Base-by-base conservation (phyloP, 768 basidiomycete genomes). In the Chalciporus piperatus region DNA sequence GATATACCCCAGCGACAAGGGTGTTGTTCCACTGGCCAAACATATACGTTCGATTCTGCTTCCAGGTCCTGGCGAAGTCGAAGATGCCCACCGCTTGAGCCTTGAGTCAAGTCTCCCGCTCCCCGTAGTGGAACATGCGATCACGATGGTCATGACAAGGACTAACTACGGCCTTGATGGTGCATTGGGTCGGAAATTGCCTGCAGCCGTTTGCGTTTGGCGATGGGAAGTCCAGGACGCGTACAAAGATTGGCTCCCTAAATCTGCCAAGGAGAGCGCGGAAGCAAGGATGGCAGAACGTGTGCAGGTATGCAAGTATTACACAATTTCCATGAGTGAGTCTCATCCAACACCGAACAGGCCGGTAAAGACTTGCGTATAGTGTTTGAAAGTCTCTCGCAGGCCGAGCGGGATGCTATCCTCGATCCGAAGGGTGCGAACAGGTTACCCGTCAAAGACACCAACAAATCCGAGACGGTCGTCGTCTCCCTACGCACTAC, bases 141-240 rank as follows among this genome's bases (percentile, higher is more conserved):
- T 95, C 45, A 83, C 79, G 62, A 59, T 71, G 3, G 65, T 87
- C 11, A 80, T 90, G 50, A 72, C 66, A 25, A 84, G 93, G 14
- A 80, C 77, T 23, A 94, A 96, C 66, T 95, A 95, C 61, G 93
- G 93, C 1, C 68, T 94, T 6, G 83, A 89, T 47, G 56, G 35
- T 20, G 69, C 72, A 2, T 61, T 70, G 16, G 79, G 79, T 32
- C 71, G 72, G 47, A 88, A 79, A 63, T 61, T 74, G 19, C 84
- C 86, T 13, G 80, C 84, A 7, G 71, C 79, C n/a, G 69, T 89
- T 30, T 84, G 80, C 55, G 72, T 87, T 19, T 95, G 90, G 91
- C 75, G 89, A 46, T 96, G 92, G 93, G 93, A 96, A 65, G 84
- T 89, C 11, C 82, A 80, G 59, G 76, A 80, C 3, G 58, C 75